phyloP scores from a whole-genome alignment of 352 stramenopile genomes.

The Blastocystis sp. region DNA sequence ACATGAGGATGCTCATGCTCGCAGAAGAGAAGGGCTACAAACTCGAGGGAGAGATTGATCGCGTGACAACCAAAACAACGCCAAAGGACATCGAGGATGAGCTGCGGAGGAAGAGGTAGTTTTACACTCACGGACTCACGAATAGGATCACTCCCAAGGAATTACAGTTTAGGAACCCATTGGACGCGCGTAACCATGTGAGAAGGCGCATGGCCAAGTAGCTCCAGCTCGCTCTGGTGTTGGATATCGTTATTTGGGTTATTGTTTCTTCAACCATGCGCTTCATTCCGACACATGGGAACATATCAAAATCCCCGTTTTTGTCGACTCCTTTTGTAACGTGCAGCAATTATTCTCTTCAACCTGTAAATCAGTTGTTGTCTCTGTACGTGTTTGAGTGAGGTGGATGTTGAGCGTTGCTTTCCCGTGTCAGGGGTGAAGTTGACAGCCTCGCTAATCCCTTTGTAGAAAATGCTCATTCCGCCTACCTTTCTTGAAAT shows the following conservation, averaged over 20 bases:
- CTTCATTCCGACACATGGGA: background rate
- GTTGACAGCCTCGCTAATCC: background rate
- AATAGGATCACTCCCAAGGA: conserved; percentile 61
- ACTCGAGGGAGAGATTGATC: conserved; percentile 21
- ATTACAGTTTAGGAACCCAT: conserved; percentile 56
- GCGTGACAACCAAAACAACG: conserved; percentile 47
- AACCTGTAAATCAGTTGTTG: background rate
- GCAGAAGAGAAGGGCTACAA: conserved; percentile 42
- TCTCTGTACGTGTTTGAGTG: background rate
- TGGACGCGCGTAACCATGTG: conserved; percentile 31
- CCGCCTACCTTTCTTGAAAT: conserved; percentile 66
- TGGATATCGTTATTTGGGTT: background rate
- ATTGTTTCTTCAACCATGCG: background rate
- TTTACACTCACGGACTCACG: background rate
- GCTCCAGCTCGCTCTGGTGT: background rate
- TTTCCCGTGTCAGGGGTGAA: too few relatives aligned
- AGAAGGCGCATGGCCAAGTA: background rate
- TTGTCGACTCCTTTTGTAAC: background rate
- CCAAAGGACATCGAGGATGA: conserved; percentile 55
- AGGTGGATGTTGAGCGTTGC: background rate
- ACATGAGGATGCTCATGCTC: conserved; percentile 49
- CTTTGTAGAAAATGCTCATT: conserved; percentile 54
- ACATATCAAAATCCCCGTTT: background rate
- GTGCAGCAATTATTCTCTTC: background rate
- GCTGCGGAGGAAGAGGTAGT: conserved; percentile 19